A percentile compares a stretch with the other conserved stretches of the same genome.
Conservation (phyloP, 2,329 filamentous ascomycete species). For the Penicillium sp. region DNA sequence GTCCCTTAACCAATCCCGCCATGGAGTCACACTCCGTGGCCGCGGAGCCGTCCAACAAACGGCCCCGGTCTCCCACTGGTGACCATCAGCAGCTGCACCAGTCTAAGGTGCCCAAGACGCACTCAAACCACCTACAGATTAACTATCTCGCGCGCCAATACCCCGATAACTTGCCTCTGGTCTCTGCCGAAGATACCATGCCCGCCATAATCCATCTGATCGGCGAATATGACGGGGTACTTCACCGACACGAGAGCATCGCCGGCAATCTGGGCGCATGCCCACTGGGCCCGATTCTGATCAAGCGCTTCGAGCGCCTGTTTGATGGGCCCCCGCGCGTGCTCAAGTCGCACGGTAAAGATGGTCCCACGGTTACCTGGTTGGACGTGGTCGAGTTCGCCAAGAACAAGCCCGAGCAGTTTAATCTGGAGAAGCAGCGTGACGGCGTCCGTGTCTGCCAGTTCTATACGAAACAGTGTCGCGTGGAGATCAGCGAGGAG, state of each 20-base stretch:
- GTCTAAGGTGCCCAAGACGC: conserved; percentile 52
- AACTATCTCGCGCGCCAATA: conserved; percentile 63
- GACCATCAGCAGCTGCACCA: conserved; percentile 36
- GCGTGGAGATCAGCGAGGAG: conserved; percentile 81
- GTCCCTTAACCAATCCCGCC: conserved; percentile 1
- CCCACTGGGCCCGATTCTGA: conserved; percentile 72
- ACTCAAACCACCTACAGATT: conserved; percentile 58
- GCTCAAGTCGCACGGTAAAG: conserved; percentile 58
- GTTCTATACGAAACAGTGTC: conserved; percentile 73
- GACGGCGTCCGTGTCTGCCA: conserved; percentile 70
- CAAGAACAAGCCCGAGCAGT: conserved; percentile 71
- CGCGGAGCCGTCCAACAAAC: conserved; percentile 40
- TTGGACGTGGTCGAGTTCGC: conserved; percentile 81
- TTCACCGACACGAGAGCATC: conserved; percentile 80
- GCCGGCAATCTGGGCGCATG: conserved; percentile 80
- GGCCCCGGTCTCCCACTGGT: conserved; percentile 43
- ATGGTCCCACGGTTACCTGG: conserved; percentile 65
- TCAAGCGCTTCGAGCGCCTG: conserved; percentile 78
- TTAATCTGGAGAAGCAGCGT: conserved; percentile 63
- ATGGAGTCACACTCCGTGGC: conserved; percentile 36
- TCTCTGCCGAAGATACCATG: conserved; percentile 64
- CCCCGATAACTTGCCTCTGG: conserved; percentile 57
- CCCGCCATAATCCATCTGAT: conserved; percentile 67
- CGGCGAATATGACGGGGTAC: conserved; percentile 75
- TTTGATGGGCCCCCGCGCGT: conserved; percentile 75